Percentiles rank a stretch among this genome's conserved stretches.
These are phyloP conservation scores for Trichosporon faecale DNA, from an alignment of 1,284 basidiomycete species.

Conservation along the genomic window DNA sequence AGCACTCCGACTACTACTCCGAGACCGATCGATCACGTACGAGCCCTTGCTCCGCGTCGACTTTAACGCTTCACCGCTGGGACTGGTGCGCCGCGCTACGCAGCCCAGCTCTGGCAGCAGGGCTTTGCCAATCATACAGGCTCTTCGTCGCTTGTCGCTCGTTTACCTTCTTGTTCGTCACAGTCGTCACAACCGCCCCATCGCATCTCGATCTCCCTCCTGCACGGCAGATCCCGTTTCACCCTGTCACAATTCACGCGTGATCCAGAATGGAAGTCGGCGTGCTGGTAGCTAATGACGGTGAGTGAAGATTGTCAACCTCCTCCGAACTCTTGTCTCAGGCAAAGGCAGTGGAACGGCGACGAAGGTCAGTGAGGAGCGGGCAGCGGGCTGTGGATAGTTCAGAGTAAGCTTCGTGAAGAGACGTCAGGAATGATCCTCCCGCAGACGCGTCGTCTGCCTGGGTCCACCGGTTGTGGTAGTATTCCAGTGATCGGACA, in stretches of 20 bases:
- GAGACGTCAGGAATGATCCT: background rate
- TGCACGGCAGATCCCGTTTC: background rate
- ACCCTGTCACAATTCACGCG: slow-evolving; percentile 3
- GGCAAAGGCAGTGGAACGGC: background rate
- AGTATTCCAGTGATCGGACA: background rate
- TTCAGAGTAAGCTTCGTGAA: background rate
- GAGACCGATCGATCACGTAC: background rate
- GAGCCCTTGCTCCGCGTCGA: background rate
- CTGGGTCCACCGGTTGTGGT: background rate
- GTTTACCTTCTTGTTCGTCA: too few relatives aligned
- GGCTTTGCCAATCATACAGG: background rate
- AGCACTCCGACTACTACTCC: background rate
- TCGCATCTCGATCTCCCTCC: background rate
- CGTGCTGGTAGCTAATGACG: slow-evolving; percentile 3
- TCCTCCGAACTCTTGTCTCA: background rate
- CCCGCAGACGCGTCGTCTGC: background rate
- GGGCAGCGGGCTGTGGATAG: background rate
- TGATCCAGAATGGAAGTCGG: background rate
- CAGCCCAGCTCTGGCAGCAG: background rate
- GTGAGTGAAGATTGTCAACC: background rate
- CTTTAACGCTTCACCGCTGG: background rate
- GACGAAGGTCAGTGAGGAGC: too few relatives aligned
- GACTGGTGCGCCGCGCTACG: background rate
- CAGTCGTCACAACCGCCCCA: background rate
- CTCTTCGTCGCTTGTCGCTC: background rate